Evolutionary conservation across 352 stramenopile species (phyloP).

Genomic region (Plasmopara halstedii): DNA sequence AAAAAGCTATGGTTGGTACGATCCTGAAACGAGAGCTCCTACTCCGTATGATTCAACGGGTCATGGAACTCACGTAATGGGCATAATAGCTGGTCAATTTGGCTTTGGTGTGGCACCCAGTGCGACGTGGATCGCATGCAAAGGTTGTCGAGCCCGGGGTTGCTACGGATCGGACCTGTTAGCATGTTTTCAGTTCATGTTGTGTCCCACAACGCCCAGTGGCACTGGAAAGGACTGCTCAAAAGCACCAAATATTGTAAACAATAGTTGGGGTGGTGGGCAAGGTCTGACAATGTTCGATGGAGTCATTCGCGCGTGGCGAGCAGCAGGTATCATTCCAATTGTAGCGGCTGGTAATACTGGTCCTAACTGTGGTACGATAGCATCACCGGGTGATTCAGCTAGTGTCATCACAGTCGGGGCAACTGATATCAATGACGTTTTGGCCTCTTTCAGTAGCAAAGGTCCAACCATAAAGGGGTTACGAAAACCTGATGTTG

Average conservation of each 20-base stretch:
- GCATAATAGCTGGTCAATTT: slow-evolving; percentile 34
- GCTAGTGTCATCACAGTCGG: slow-evolving; percentile 55
- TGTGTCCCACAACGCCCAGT: slow-evolving; percentile 43
- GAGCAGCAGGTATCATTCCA: slow-evolving; percentile 44
- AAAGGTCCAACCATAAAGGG: slow-evolving; percentile 40
- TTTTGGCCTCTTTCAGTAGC: slow-evolving; percentile 39
- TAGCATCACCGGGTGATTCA: slow-evolving; percentile 46
- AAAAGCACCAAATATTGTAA: slow-evolving; percentile 46
- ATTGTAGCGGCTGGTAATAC: slow-evolving; percentile 51
- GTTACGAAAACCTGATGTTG: slow-evolving; percentile 44
- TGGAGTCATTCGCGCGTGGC: slow-evolving; percentile 35
- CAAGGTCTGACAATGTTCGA: slow-evolving; percentile 38
- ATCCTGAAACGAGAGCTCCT: slow-evolving; percentile 27
- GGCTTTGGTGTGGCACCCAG: slow-evolving; percentile 48
- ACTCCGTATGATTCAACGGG: slow-evolving; percentile 42
- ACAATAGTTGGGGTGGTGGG: slow-evolving; percentile 63
- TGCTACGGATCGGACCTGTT: slow-evolving; percentile 41
- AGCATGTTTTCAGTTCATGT: slow-evolving; percentile 60
- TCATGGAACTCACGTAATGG: slow-evolving; percentile 49
- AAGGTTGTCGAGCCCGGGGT: slow-evolving; percentile 31
- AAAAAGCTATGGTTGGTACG: slow-evolving; percentile 47
- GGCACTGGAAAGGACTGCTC: slow-evolving; percentile 37
- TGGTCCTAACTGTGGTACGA: slow-evolving; percentile 37
- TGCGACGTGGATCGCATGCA: slow-evolving; percentile 50
- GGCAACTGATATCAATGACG: slow-evolving; percentile 39